These are phyloP conservation scores for Mycosphaerella sp. DNA, from an alignment of 2,329 filamentous ascomycete species.

Conservation along the genomic window DNA sequence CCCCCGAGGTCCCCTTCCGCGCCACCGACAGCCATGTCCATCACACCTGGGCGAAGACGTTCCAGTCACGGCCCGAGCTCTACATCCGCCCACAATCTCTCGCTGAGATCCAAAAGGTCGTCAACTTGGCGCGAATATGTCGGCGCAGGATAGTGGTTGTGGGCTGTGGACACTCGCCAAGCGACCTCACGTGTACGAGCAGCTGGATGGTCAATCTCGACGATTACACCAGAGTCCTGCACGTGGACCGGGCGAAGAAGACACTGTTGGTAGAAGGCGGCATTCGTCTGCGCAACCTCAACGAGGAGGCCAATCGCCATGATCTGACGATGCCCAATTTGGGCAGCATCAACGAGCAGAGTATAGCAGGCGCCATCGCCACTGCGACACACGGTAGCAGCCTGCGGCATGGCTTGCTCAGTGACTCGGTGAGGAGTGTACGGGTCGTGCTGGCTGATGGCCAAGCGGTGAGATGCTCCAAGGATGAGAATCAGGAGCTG, in stretches of 20 bases:
- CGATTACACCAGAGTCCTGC: conserved; percentile 65
- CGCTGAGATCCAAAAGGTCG: conserved; percentile 73
- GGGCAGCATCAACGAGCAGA: conserved; percentile 92
- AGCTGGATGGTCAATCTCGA: conserved; percentile 95
- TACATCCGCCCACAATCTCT: conserved; percentile 79
- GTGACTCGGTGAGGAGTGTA: conserved; percentile 67
- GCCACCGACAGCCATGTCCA: conserved; percentile 67
- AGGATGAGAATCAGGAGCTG: conserved; percentile 63
- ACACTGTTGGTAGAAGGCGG: conserved; percentile 78
- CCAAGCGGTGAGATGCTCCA: conserved; percentile 62
- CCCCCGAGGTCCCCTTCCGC: conserved; percentile 67
- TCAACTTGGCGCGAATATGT: conserved; percentile 73
- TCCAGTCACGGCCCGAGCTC: conserved; percentile 80
- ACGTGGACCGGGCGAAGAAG: conserved; percentile 59
- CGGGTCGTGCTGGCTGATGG: conserved; percentile 80
- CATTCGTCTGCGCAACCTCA: conserved; percentile 71
- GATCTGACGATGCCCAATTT: conserved; percentile 85
- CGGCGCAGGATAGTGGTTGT: conserved; percentile 76
- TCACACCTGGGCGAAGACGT: conserved; percentile 92
- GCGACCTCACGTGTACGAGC: conserved; percentile 83
- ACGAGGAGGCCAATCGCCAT: conserved; percentile 63
- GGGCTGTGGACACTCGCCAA: conserved; percentile 90
- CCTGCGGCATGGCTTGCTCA: conserved; percentile 74
- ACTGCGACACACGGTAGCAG: conserved; percentile 93
- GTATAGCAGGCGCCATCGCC: conserved; percentile 82